Evolutionary conservation across 768 basidiomycete genomes (phyloP), one percentile per base, ranked within the genome.

Genomic region (Lentinula boryana): DNA sequence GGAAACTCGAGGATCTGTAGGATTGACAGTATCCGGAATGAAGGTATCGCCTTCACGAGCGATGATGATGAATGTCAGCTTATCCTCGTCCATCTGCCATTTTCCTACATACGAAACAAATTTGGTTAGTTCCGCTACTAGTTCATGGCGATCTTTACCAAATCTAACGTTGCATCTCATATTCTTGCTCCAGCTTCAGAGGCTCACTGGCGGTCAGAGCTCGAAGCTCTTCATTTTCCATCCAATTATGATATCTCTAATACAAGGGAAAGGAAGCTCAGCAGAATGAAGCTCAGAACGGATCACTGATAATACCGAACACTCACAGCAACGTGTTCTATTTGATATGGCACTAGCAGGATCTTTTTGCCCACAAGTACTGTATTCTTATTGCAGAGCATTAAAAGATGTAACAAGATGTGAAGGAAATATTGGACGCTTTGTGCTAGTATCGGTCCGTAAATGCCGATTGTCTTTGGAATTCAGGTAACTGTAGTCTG

Each of bases 1-100:
- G 10, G 55, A 41, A 3, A 82, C 62, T 7, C 62, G 78, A 68
- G 69, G 72, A 66, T 76, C 72, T 66, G 61, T 64, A 60, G 76
- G 70, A 35, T 31, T 53, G 60, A 48, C 61, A 66, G 35, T 38
- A 68, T 35, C 15, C 60, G 56, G 38, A 53, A 58, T 56, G 27
- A 27, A 56, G 15, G 46, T 51, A 35, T 64, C 27, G 38, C 69
- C 62, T 5, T 73, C 66, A 36, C 81, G 78, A 8, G 83, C 82
- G 49, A 95, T 84, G 52, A 98, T 75, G 73, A 98, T 96, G 70
- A 96, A 96, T 0, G 95, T 96, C 13, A 96, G 74, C 71, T 96
- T 97, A 71, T 97, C 94, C 46, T 86, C 82, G 68, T 98, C 95
- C 2, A 80, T 67, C 66, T 86, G 87, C 95, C 95, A 97, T 71